phyloP scores from a whole-genome alignment of 2,329 filamentous ascomycete species.

The Fusarium dimerum region DNA sequence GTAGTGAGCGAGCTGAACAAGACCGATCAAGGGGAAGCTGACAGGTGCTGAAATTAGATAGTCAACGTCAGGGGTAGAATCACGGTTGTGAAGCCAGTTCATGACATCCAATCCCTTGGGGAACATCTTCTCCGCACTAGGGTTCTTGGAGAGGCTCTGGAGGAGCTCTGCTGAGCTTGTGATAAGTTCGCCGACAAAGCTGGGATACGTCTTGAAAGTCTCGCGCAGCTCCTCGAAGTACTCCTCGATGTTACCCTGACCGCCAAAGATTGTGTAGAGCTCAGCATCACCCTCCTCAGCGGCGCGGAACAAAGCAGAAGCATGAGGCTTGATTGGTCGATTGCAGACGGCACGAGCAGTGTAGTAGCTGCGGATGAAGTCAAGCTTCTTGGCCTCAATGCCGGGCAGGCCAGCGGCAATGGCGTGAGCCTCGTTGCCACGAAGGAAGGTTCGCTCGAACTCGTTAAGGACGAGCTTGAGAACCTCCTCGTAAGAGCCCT shows the following conservation, averaged over 20 bases:
- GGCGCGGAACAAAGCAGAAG: constrained; percentile 89
- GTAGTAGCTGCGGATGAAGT: constrained; percentile 90
- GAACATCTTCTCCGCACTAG: constrained; percentile 91
- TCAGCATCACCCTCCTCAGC: constrained; percentile 80
- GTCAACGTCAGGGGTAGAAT: constrained; percentile 88
- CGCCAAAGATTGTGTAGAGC: constrained; percentile 93
- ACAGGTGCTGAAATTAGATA: constrained; percentile 94
- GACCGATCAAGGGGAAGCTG: constrained; percentile 92
- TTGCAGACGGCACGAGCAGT: constrained; percentile 81
- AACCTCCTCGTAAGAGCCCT: constrained; percentile 88
- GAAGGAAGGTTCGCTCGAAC: constrained; percentile 92
- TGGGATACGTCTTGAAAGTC: constrained; percentile 86
- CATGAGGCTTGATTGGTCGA: constrained; percentile 85
- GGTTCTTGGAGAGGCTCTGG: constrained; percentile 79
- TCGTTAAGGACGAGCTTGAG: constrained; percentile 91
- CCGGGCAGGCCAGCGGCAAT: constrained; percentile 83
- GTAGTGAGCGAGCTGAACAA: constrained; percentile 95
- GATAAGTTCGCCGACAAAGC: constrained; percentile 86
- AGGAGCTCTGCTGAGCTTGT: constrained; percentile 80
- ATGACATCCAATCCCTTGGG: constrained; percentile 95
- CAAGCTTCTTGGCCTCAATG: constrained; percentile 88
- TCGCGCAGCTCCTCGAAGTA: constrained; percentile 98
- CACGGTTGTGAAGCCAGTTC: constrained; percentile 86
- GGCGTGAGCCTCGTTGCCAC: constrained; percentile 94
- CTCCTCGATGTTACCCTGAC: constrained; percentile 98